These are phyloP conservation scores for Thermothielavioides terrestris DNA, from an alignment of 495 filamentous ascomycete genomes.

Conservation along the genomic window DNA sequence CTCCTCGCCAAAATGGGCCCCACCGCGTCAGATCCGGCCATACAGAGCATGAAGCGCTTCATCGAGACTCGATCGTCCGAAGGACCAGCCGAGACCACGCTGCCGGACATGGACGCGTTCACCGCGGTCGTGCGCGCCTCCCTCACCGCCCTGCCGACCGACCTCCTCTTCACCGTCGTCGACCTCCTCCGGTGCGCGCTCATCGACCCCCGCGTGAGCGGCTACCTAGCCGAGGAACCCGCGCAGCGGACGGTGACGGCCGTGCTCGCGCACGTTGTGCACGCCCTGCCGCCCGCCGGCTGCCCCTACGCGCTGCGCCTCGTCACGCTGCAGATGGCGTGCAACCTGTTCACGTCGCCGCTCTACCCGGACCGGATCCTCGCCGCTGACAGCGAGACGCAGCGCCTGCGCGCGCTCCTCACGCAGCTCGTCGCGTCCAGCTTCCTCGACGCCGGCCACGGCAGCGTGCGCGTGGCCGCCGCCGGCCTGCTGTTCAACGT, in stretches of 20 bases:
- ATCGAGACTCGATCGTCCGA: constrained; percentile 46
- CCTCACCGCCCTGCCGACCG: constrained; percentile 43
- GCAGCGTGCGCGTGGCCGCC: constrained; percentile 60
- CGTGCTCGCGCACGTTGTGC: constrained; percentile 52
- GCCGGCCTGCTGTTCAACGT: constrained; percentile 80
- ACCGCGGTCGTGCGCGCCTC: constrained; percentile 43
- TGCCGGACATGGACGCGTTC: constrained; percentile 52
- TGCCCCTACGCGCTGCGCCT: constrained; percentile 76
- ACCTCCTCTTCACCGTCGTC: constrained; percentile 64
- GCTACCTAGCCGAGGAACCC: constrained; percentile 73
- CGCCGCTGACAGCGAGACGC: no score
- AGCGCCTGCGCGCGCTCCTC: constrained; percentile 30
- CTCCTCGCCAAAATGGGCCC: constrained; percentile 66
- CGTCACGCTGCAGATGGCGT: constrained; percentile 57
- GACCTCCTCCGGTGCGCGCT: constrained; percentile 74
- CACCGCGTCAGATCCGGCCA: constrained; percentile 41
- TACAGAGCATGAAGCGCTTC: constrained; percentile 55
- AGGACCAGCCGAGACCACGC: constrained; percentile 49
- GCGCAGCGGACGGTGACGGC: constrained; percentile 53
- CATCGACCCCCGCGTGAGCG: constrained; percentile 74
- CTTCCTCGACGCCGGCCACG: constrained; percentile 47
- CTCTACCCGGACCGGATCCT: constrained; percentile 46
- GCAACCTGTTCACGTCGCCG: constrained; percentile 55
- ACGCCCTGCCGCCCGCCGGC: constrained; percentile 20
- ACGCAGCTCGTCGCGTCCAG: constrained; percentile 43